A percentile compares a stretch with the other conserved stretches of the same genome.
phyloP scores from a whole-genome alignment of 768 basidiomycete species.

The Galerina sulciceps region DNA sequence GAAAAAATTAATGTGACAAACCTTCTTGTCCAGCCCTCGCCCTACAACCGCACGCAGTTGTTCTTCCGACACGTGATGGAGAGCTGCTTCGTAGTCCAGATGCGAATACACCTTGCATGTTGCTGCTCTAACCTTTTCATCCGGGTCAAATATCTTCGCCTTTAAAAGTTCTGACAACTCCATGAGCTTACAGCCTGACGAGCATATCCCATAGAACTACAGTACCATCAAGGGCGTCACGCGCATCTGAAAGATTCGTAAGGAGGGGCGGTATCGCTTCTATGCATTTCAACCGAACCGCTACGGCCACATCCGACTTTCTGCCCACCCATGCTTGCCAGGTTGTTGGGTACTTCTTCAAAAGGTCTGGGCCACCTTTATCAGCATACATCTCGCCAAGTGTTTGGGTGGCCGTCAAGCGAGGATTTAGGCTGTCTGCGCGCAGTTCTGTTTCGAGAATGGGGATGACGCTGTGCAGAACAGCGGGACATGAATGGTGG shows the following conservation, averaged over 20 bases:
- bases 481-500: constrained; percentile 75
- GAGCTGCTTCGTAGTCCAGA: constrained; percentile 88
- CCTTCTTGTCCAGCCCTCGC: constrained; percentile 87
- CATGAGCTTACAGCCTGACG: background rate
- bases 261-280: constrained; percentile 70
- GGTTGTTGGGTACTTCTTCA: constrained; percentile 78
- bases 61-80: constrained; percentile 75
- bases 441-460: constrained; percentile 91
- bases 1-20: constrained; percentile 28
- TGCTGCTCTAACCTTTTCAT: constrained; percentile 88
- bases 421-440: constrained; percentile 70
- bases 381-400: constrained; percentile 92
- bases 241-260: constrained; percentile 65
- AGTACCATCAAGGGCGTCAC: constrained; percentile 75
- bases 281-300: constrained; percentile 79
- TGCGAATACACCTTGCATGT: constrained; percentile 81
- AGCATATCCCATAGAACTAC: background rate
- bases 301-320: constrained; percentile 72
- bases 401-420: constrained; percentile 82
- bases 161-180: constrained; percentile 52
- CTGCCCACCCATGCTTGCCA: constrained; percentile 87
- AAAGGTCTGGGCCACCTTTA: constrained; percentile 72
- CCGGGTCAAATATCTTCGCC: constrained; percentile 80
- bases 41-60: constrained; percentile 70
- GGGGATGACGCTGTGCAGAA: constrained; percentile 90